Evolutionary conservation across 1,284 basidiomycete genomes (phyloP).

Genomic region (Moesziomyces parantarcticus): DNA sequence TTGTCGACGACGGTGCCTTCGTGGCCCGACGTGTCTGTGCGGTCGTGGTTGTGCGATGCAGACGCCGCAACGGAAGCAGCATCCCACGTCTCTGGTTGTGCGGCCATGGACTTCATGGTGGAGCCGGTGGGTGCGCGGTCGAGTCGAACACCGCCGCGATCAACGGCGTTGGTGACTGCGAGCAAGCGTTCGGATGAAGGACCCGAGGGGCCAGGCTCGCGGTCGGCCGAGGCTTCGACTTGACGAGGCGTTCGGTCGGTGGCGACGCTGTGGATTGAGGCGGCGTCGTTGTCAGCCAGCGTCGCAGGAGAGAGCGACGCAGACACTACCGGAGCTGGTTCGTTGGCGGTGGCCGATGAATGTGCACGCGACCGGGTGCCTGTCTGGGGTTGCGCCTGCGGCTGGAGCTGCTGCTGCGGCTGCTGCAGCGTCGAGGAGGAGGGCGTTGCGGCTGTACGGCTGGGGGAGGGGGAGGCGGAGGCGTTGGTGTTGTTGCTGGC

Average conservation of each 20-base stretch:
- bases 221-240: conserved; percentile 1
- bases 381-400: no score
- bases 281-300: conserved; percentile 11
- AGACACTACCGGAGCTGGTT: neutral
- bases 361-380: conserved; percentile 7
- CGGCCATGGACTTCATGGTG: conserved; percentile 46
- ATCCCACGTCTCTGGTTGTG: conserved; percentile 37
- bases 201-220: neutral
- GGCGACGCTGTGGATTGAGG: conserved; percentile 26
- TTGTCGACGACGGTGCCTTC: conserved; percentile 47
- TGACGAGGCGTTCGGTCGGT: conserved; percentile 28
- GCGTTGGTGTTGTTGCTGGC: no score
- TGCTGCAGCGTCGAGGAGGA: conserved; percentile 14
- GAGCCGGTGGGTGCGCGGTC: conserved; percentile 36
- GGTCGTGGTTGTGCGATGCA: conserved; percentile 16
- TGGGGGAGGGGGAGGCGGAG: no score
- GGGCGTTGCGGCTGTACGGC: neutral
- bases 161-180: neutral
- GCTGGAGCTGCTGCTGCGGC: conserved; percentile 6
- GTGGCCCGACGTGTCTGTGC: conserved; percentile 22
- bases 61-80: conserved; percentile 5
- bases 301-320: neutral
- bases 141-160: conserved; percentile 10
- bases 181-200: conserved; percentile 3
- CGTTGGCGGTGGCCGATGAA: conserved; percentile 3